Conservation (phyloP, 768 basidiomycete genomes). For the Lyophyllum shimeji region DNA sequence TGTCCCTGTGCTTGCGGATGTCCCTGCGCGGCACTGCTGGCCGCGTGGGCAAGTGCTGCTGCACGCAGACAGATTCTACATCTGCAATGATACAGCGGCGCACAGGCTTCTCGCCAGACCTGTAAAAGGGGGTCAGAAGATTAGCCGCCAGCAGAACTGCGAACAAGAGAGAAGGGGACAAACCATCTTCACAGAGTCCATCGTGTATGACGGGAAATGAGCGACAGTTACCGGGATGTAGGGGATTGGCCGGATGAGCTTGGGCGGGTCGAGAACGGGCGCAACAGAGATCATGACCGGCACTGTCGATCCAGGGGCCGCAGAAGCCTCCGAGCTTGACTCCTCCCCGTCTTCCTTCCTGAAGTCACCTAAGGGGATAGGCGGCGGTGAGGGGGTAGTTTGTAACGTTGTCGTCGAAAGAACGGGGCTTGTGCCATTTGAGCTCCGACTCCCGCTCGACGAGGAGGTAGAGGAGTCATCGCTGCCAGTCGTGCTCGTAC, state of each 20-base stretch:
- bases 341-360: conserved; percentile 37
- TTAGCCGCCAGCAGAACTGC: conserved; percentile 6
- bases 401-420: conserved; percentile 71
- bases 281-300: conserved; percentile 42
- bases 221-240: conserved; percentile 58
- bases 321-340: conserved; percentile 19
- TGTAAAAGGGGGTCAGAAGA: conserved; percentile 22
- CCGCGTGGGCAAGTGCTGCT: conserved; percentile 48
- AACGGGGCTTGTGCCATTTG: conserved; percentile 65
- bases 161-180: conserved; percentile 24
- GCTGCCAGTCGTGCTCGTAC: conserved; percentile 34
- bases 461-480: conserved; percentile 44
- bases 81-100: conserved; percentile 68
- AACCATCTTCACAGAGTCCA: conserved; percentile 58
- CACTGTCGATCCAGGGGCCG: conserved; percentile 4
- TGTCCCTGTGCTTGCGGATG: no score
- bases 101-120: conserved; percentile 76
- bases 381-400: conserved; percentile 78
- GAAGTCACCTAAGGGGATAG: conserved; percentile 31
- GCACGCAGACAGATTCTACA: conserved; percentile 77
- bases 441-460: conserved; percentile 49
- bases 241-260: conserved; percentile 64
- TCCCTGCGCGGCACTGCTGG: no score
- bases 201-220: conserved; percentile 55
- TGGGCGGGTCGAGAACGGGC: conserved; percentile 63